Evolutionary conservation across 805 yeast genomes (phyloP), one percentile per base, ranked within the genome.

Genomic region (Candida peoriensis): DNA sequence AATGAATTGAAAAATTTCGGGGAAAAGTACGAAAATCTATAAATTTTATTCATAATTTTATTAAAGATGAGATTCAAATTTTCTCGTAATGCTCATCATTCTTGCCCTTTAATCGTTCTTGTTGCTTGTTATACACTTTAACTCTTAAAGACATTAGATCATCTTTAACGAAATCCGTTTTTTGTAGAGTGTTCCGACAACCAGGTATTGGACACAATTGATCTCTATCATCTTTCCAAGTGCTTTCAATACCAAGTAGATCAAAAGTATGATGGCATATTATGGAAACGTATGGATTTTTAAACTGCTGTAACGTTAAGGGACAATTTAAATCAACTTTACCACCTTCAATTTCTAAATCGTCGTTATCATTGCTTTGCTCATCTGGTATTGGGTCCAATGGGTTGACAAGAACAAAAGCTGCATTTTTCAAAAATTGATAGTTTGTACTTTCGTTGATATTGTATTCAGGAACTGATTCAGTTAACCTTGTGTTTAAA

Each of bases 281-380:
- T 18, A 47, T 56, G 3, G 81, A 73, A n/a, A 61, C 68, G 47
- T 73, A 63, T 1, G 94, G 93, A 4, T 58, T 58, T 16, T 55
- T 61, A 54, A 73, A 80, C 28, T 62, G 54, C 34, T 67, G 62
- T 38, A 71, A 50, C 0, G 88, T 74, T 11, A 83, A 63, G 0
- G 90, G 90, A 52, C 89, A 87, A 18, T 64, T 68, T 38, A 84
- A 52, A 30, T 78, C 76, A n/a, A 84, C 62, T 24, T 61, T 72
- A 24, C 93, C 93, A 37, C 93, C 94, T 8, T 74, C 76, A 6
- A 83, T 70, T 27, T 68, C 73, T 21, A 83, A 30, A 16, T 80
- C 90, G 16, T 78, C 85, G 24, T 73, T 79, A 11, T 66, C 77
- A 10, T 50, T 57, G 2, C 39, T 47, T 5, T 38, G 37, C 3